Evolutionary conservation across 768 basidiomycete genomes (phyloP).

Genomic region (Tephrocybe sp.): DNA sequence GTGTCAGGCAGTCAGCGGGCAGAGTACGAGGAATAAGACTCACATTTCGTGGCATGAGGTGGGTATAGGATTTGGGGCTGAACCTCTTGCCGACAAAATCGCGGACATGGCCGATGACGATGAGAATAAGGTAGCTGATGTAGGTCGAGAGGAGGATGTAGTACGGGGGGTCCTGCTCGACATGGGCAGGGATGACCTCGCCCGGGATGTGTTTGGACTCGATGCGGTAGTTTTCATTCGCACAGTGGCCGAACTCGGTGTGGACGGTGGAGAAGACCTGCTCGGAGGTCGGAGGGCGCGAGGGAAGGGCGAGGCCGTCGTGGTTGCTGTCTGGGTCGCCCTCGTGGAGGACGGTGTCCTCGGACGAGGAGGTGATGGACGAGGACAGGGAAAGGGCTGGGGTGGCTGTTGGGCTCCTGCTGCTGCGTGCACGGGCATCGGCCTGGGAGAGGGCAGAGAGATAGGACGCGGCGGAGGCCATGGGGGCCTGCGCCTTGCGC

Average conservation of each 20-base stretch:
- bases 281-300: conserved; percentile 75
- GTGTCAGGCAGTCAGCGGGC: conserved; percentile 7
- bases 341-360: conserved; percentile 65
- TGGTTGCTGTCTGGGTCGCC: conserved; percentile 42
- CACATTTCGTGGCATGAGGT: conserved; percentile 83
- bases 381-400: conserved; percentile 77
- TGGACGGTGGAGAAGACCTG: conserved; percentile 79
- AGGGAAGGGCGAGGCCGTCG: conserved; percentile 61
- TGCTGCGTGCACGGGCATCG: conserved; percentile 64
- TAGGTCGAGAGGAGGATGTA: conserved; percentile 92
- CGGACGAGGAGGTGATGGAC: conserved; percentile 65
- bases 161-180: conserved; percentile 87
- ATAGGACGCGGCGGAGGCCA: conserved; percentile 42
- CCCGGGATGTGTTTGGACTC: conserved; percentile 60
- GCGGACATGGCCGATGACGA: conserved; percentile 87
- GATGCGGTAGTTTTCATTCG: conserved; percentile 71
- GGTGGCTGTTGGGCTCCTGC: conserved; percentile 55
- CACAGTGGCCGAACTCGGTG: conserved; percentile 92
- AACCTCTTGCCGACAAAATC: conserved; percentile 94
- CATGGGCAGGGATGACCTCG: conserved; percentile 47
- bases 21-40: conserved; percentile 28
- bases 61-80: conserved; percentile 64
- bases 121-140: conserved; percentile 90
- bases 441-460: conserved; percentile 45
- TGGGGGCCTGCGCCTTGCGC: conserved; percentile 30